These are phyloP conservation scores for Rhizophagus sp. DNA, from an alignment of 192 early-diverging fungal genomes.

Conservation along the genomic window DNA sequence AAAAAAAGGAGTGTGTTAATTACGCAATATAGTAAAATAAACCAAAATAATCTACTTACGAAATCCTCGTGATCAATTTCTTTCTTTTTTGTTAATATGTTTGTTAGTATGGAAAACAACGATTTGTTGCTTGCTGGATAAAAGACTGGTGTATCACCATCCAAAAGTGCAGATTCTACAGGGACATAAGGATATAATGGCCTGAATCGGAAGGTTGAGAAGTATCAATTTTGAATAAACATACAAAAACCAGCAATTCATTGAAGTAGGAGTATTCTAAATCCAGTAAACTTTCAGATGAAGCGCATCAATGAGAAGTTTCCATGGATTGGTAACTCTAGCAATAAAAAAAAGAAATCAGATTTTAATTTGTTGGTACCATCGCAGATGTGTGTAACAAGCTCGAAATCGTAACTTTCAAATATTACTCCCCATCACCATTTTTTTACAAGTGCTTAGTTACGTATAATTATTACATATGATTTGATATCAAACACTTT, in stretches of 20 bases:
- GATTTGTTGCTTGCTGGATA: slow-evolving; percentile 24
- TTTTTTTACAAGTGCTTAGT: not conserved
- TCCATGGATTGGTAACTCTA: slow-evolving; percentile 1
- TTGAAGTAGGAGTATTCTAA: slow-evolving; percentile 1
- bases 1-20: too few species aligned
- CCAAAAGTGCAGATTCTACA: slow-evolving; percentile 14
- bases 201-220: not conserved
- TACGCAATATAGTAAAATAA: too few species aligned
- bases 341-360: too few species aligned
- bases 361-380: not conserved
- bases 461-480: not conserved
- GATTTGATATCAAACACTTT: too few species aligned
- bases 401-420: slow-evolving; percentile 19
- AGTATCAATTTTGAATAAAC: slow-evolving; percentile 17
- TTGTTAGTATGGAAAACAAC: slow-evolving; percentile 11
- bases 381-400: not conserved
- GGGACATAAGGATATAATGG: slow-evolving; percentile 6
- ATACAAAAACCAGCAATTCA: slow-evolving; percentile 20
- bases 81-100: not conserved
- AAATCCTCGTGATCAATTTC: too few species aligned
- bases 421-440: not conserved
- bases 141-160: slow-evolving; percentile 20
- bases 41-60: too few species aligned
- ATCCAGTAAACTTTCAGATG: slow-evolving; percentile 11
- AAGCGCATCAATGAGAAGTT: slow-evolving; percentile 25